A percentile compares a stretch with the other conserved stretches of the same genome.
These are phyloP conservation scores for Mrakia blollopis DNA, from an alignment of 768 basidiomycete species.

Conservation along the genomic window DNA sequence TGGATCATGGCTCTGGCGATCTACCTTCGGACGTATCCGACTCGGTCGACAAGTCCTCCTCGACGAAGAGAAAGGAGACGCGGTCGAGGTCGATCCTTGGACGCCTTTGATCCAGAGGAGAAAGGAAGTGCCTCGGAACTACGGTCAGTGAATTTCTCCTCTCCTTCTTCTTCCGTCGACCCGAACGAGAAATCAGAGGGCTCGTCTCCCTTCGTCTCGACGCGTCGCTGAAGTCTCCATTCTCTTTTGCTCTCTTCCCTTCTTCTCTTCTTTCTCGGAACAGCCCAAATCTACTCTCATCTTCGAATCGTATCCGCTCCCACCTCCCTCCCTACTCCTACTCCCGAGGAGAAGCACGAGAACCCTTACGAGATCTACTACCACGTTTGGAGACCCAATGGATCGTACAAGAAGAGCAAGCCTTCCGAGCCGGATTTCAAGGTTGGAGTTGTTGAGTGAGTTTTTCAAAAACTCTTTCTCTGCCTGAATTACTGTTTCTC, in stretches of 20 bases:
- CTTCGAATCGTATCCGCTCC: slow-evolving; percentile 23
- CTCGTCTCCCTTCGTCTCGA: too few relatives aligned
- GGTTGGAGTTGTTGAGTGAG: slow-evolving; percentile 27
- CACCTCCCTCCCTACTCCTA: background rate
- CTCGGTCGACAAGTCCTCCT: background rate
- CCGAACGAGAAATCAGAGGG: too few relatives aligned
- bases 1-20: background rate
- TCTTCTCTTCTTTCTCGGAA: too few relatives aligned
- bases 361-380: slow-evolving; percentile 30
- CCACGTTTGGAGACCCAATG: slow-evolving; percentile 28
- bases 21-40: background rate
- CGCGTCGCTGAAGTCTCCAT: background rate
- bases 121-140: background rate
- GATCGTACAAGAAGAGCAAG: slow-evolving; percentile 22
- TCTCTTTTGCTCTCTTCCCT: background rate
- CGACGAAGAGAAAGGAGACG: background rate
- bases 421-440: slow-evolving; percentile 25
- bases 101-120: slow-evolving; percentile 20
- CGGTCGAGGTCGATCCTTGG: background rate
- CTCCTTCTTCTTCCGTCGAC: background rate
- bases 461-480: background rate
- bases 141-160: background rate
- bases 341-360: too few relatives aligned
- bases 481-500: background rate
- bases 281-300: slow-evolving; percentile 18